Evolutionary conservation across 75 land plant genomes (phyloP).

Genomic region (Adiantum capillusveneris): DNA sequence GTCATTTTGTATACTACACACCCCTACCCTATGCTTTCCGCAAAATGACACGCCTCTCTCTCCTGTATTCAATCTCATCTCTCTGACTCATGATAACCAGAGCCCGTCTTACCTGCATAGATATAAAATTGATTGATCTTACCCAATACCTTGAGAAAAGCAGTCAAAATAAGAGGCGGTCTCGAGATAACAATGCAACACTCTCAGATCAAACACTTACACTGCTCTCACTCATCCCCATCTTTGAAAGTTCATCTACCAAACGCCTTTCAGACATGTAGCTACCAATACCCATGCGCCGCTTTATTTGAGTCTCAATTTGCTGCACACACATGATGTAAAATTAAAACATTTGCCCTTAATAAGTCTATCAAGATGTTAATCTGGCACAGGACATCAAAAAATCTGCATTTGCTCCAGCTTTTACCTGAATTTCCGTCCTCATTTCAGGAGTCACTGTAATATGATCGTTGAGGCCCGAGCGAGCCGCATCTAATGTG

Average conservation of each 20-base stretch:
- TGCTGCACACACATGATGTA: conserved; percentile 43
- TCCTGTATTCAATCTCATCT: conserved; percentile 83
- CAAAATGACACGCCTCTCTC: conserved; percentile 73
- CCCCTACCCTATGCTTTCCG: conserved; percentile 82
- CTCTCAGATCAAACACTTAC: conserved; percentile 37
- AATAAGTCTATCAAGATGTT: neutral
- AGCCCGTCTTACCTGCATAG: conserved; percentile 79
- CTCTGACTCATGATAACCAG: conserved; percentile 81
- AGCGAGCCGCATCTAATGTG: conserved; percentile 90
- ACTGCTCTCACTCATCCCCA: conserved; percentile 89
- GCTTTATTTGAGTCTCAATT: conserved; percentile 88
- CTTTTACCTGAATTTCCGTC: conserved; percentile 81
- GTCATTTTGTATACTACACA: no score
- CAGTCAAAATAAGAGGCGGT: neutral
- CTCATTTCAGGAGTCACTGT: conserved; percentile 84
- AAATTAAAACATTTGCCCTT: neutral
- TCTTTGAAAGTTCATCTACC: conserved; percentile 73
- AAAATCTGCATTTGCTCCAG: neutral
- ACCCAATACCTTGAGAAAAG: no score
- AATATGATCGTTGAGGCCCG: conserved; percentile 81
- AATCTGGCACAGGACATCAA: neutral
- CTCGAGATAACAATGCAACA: neutral
- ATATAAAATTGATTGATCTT: neutral
- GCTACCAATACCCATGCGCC: conserved; percentile 92
- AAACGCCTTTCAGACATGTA: conserved; percentile 87